Conservation (phyloP, 306 rosid genomes). For the Ochetophila trinervis region DNA sequence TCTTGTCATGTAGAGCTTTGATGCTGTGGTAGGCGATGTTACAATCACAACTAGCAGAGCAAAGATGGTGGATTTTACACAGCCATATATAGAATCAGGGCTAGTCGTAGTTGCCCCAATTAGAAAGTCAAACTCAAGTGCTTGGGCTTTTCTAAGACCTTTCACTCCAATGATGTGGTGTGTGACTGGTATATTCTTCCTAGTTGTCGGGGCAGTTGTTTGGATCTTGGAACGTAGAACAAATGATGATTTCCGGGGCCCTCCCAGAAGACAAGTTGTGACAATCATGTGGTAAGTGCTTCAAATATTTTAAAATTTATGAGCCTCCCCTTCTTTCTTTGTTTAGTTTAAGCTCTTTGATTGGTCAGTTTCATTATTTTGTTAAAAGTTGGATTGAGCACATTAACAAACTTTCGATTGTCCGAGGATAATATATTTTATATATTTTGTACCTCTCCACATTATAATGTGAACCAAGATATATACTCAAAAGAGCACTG, state of each 20-base stretch:
- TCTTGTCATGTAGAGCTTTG: constrained; percentile 8
- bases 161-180: constrained; percentile 68
- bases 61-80: constrained; percentile 31
- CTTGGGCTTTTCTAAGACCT: constrained; percentile 29
- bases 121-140: constrained; percentile 22
- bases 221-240: constrained; percentile 79
- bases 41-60: constrained; percentile 28
- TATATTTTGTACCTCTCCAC: too few relatives aligned
- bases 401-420: too few relatives aligned
- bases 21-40: constrained; percentile 24
- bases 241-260: constrained; percentile 71
- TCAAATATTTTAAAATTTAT: not conserved
- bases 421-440: too few relatives aligned
- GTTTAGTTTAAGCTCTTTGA: too few relatives aligned
- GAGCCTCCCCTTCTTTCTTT: too few relatives aligned
- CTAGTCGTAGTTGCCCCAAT: constrained; percentile 71
- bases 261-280: constrained; percentile 52
- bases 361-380: too few relatives aligned
- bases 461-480: too few relatives aligned
- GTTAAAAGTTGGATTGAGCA: too few relatives aligned
- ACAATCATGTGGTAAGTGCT: constrained; percentile 29
- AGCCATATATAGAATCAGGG: constrained; percentile 45
- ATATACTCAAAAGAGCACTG: too few relatives aligned
- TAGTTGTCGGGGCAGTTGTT: constrained; percentile 60
- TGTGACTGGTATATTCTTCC: constrained; percentile 57